These are phyloP conservation scores for Capillidium rhysosporum DNA, from an alignment of 371 early-diverging fungal genomes.

Conservation along the genomic window DNA sequence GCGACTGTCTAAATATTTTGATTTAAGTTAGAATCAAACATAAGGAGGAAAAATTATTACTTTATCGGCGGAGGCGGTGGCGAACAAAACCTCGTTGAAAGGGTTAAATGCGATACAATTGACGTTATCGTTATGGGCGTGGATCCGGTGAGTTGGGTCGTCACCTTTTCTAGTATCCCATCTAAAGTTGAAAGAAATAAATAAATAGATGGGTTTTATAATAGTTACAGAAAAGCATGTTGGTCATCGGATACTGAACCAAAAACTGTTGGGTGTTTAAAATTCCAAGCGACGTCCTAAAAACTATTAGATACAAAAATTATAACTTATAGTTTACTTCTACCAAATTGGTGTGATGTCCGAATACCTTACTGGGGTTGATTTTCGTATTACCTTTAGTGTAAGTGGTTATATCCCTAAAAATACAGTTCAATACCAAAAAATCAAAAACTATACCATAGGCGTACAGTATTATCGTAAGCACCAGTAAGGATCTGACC, in stretches of 20 bases:
- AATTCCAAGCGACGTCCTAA: constrained; percentile 87
- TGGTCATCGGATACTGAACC: constrained; percentile 94
- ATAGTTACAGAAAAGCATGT: constrained; percentile 57
- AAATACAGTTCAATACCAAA: not conserved
- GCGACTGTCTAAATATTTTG: constrained; percentile 40
- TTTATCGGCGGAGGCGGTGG: constrained; percentile 90
- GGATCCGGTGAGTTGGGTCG: constrained; percentile 41
- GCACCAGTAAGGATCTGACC: constrained; percentile 63
- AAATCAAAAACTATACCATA: constrained; percentile 30
- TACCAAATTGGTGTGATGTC: constrained; percentile 79
- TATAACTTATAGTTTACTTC: too few species aligned
- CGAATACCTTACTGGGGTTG: constrained; percentile 50
- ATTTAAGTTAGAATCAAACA: not conserved
- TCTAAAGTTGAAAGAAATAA: constrained; percentile 16
- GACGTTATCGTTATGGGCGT: constrained; percentile 80
- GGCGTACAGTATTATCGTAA: constrained; percentile 71
- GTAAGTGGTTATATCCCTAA: constrained; percentile 44
- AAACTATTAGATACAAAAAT: constrained; percentile 8
- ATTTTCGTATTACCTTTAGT: constrained; percentile 44
- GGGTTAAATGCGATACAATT: constrained; percentile 90
- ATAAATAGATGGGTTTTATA: not conserved
- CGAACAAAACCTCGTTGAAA: constrained; percentile 63
- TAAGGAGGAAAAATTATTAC: too few species aligned
- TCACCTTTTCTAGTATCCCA: constrained; percentile 40
- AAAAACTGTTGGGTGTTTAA: constrained; percentile 55